Base-by-base conservation (phyloP, 192 early-diverging fungal species). In the Entomortierella chlamydospora region DNA sequence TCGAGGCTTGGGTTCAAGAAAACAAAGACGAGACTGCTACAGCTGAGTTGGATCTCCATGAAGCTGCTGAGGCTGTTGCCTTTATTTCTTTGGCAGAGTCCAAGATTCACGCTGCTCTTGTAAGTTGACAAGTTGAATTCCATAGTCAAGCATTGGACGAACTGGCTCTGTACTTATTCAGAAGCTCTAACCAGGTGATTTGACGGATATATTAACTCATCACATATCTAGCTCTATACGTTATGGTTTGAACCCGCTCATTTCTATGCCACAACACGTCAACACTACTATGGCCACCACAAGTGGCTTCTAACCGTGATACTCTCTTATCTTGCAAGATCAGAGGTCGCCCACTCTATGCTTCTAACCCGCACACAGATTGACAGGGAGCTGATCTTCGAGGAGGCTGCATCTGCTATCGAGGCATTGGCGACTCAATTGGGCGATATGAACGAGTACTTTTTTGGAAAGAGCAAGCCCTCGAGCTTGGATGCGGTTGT, bases 221-320 rank as follows among this genome's bases (percentile, higher is more conserved):
- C 15, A 4, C 15, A 47, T 15, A 17, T 17, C 0, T 70, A 79
- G 76, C 37, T 70, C 39, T 79, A 79, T 66, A 79, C 76, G 39
- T 61, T 79, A 47, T 79, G 76, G 76, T 47, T 79, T 47, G 76
- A 79, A 37, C 25, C 61, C 17, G n/a, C 76, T 50, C 76, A 79
- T 60, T 79, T 79, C 63, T 29, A 70, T 23, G 41, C 50, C 3
- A 79, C 76, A 20, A 79, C 76, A 10, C 68, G 76, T 20, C 60
- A 64, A 34, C 76, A 79, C 43, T 79, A 79, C 34, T 79, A 69
- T 66, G 76, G 76, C 23, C 76, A 79, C 49, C 34, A 79, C 50
- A 64, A 65, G 29, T 58, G 62, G 50, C 28, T 70, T 18, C 57
- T 79, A 18, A 30, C 55, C 6, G 64, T 31, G 1, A 12, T 79